Conservation (phyloP, 2,329 filamentous ascomycete genomes). For the Penicillium oxalicum region DNA sequence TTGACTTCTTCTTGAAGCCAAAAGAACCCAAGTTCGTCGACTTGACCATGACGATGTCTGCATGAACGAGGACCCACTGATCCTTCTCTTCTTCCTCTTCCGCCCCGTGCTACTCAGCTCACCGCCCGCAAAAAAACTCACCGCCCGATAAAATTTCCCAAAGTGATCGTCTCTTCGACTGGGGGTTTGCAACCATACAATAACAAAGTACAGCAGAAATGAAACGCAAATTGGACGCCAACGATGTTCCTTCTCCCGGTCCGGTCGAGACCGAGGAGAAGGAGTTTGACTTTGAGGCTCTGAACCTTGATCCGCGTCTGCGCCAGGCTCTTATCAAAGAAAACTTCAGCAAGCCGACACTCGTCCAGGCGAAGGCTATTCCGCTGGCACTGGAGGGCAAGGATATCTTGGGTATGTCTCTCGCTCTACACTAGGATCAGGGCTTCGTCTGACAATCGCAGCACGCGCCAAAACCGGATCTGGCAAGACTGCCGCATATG, state of each 20-base stretch:
- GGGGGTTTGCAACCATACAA: conserved; percentile 7
- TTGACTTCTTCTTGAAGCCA: no score
- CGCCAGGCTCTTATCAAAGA: conserved; percentile 80
- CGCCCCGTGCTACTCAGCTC: background rate
- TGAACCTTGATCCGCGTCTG: conserved; percentile 77
- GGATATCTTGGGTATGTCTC: conserved; percentile 62
- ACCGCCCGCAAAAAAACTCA: conserved; percentile 26
- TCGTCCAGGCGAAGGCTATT: conserved; percentile 80
- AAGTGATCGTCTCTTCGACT: conserved; percentile 8
- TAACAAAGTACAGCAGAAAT: conserved; percentile 28
- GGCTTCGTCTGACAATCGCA: conserved; percentile 25
- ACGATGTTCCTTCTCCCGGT: conserved; percentile 41
- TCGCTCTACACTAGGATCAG: no score
- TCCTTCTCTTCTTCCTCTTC: background rate
- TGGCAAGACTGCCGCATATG: conserved; percentile 94
- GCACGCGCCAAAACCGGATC: conserved; percentile 92
- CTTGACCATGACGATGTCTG: background rate
- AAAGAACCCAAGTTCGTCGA: no score
- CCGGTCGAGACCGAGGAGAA: conserved; percentile 20
- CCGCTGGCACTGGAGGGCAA: conserved; percentile 80
- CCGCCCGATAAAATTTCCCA: conserved; percentile 33
- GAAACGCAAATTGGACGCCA: conserved; percentile 47
- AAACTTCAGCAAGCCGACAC: conserved; percentile 79
- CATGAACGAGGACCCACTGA: background rate
- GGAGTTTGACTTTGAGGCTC: conserved; percentile 61